Conservation (phyloP, 352 stramenopile genomes). For the Albugo laibachii region DNA sequence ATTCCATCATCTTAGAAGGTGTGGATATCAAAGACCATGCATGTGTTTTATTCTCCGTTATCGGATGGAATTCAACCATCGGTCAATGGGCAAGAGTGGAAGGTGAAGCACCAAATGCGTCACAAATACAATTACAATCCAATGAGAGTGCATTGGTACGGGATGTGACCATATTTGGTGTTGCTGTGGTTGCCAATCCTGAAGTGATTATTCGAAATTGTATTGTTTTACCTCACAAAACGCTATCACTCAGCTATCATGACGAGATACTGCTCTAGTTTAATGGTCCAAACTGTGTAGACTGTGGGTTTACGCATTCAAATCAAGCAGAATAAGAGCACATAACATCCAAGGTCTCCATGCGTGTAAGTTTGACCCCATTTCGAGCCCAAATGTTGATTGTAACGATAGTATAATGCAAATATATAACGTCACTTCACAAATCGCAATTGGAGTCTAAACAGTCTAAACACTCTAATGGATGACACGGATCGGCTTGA, state of each 20-base stretch:
- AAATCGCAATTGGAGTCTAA: too few relatives aligned
- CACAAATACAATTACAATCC: constrained; percentile 41
- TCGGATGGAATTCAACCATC: constrained; percentile 79
- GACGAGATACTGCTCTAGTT: constrained; percentile 76
- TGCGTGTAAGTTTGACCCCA: too few relatives aligned
- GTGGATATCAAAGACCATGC: constrained; percentile 78
- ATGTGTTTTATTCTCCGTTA: constrained; percentile 72
- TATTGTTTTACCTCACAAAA: constrained; percentile 77
- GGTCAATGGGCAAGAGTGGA: constrained; percentile 73
- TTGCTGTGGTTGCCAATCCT: constrained; percentile 70
- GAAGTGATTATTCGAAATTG: constrained; percentile 82
- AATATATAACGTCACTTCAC: too few relatives aligned
- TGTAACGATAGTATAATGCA: too few relatives aligned
- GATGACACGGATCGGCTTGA: too few relatives aligned
- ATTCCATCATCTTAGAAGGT: constrained; percentile 78
- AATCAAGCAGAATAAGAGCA: too few relatives aligned
- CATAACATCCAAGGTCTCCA: too few relatives aligned
- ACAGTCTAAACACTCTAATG: too few relatives aligned
- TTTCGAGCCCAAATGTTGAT: too few relatives aligned
- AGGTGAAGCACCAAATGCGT: constrained; percentile 60
- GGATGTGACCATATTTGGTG: constrained; percentile 79
- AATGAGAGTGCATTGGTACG: constrained; percentile 57
- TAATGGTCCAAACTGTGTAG: background rate
- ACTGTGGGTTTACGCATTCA: too few relatives aligned
- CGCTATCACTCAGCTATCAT: constrained; percentile 73